phyloP scores from a whole-genome alignment of 306 rosid genomes.

The Malus orientalis region DNA sequence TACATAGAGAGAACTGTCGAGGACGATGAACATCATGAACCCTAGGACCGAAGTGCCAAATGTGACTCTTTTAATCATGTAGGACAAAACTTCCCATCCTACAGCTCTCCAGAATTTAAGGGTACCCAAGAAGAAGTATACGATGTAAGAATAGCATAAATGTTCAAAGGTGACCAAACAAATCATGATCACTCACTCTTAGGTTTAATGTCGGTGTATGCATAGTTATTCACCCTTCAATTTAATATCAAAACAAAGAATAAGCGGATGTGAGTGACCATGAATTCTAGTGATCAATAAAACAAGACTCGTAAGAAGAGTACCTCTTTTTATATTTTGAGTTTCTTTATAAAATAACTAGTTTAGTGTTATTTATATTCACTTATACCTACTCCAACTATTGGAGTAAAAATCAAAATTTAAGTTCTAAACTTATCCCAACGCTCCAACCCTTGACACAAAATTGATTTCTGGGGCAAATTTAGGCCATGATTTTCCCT shows the following conservation, averaged over 20 bases:
- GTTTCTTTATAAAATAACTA: not conserved
- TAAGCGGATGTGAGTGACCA: not conserved
- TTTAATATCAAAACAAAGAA: too few species aligned
- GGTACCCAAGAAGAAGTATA: slow-evolving; percentile 13
- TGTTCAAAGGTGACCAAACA: too few species aligned
- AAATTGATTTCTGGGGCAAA: too few species aligned
- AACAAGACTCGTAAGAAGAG: not conserved
- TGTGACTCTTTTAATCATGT: slow-evolving; percentile 28
- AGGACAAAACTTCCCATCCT: slow-evolving; percentile 53
- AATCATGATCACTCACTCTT: too few species aligned
- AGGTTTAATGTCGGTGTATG: too few species aligned
- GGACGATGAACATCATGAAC: slow-evolving; percentile 20
- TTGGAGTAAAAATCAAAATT: too few species aligned
- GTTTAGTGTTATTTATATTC: not conserved
- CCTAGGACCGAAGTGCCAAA: slow-evolving; percentile 15
- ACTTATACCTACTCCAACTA: too few species aligned
- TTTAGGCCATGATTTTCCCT: too few species aligned
- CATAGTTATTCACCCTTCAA: too few species aligned
- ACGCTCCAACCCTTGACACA: too few species aligned
- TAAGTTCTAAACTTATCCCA: too few species aligned
- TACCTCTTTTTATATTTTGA: not conserved
- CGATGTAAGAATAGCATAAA: slow-evolving; percentile 2
- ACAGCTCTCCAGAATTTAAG: slow-evolving; percentile 41
- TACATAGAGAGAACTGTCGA: slow-evolving; percentile 2
- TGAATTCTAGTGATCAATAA: too few species aligned